Evolutionary conservation across 75 land plant species (phyloP), one percentile per base, ranked within the genome.

Genomic region (Selaginella tamariscina): DNA sequence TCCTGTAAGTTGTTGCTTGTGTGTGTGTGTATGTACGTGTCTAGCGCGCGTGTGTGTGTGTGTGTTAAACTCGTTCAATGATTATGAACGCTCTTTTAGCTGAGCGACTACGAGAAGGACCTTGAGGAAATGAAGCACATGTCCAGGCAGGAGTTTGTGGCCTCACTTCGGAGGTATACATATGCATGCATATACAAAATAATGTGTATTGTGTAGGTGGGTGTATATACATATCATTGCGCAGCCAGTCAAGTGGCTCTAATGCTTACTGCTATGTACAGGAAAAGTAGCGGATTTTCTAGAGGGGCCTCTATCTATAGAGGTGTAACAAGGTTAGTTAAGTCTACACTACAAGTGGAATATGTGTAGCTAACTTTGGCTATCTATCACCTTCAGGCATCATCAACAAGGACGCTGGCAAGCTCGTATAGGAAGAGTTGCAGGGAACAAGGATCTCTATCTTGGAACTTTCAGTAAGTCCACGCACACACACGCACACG

Each of bases 261-360:
- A n/a, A n/a, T n/a, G n/a, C n/a, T n/a, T n/a, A n/a, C n/a, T n/a
- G n/a, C 56, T 33, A 1, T 49, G 9, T 70, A 49, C 80, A 89
- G 95, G 74, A 87, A 87, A 65, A 89, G 95, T 56, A 89, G 91
- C 72, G 95, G 95, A 20, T 89, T 89, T 72, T 89, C 95, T 18
- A 74, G 95, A 68, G 95, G 95, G 2, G 91, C 91, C 54, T 89
- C 95, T 1, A 75, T 83, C 26, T 89, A 89, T 70, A 65, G 95
- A 32, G 95, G 95, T 67, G 95, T 89, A 5, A 89, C 95, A 54
- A 86, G 89, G 89, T 84, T 20, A n/a, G 56, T 30, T 1, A 26
- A n/a, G n/a, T n/a, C n/a, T n/a, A n/a, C n/a, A n/a, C n/a, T n/a
- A n/a, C n/a, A n/a, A n/a, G n/a, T n/a, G n/a, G n/a, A n/a, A n/a